Evolutionary conservation across 2,329 filamentous ascomycete genomes (phyloP), one percentile per base, ranked within the genome.

Genomic region (Fusarium tricinctum): DNA sequence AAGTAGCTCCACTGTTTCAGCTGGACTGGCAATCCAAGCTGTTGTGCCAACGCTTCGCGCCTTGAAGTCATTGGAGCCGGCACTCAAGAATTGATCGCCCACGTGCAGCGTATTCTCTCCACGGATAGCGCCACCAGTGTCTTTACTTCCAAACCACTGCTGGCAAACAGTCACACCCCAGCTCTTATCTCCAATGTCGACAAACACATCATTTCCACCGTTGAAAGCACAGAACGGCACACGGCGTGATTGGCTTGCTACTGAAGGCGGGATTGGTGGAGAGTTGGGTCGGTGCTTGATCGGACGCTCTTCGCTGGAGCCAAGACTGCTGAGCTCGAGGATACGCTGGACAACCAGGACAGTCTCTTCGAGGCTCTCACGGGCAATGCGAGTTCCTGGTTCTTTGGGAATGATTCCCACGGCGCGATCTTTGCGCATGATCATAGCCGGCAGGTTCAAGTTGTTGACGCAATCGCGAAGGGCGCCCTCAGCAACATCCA

Each of bases 201-300:
- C 94, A 80, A 99, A 99, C 42, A 98, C 94, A 78, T 99, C 96
- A 66, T 96, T 95, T 13, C 96, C 96, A 54, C 95, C 96, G 78
- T 99, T 99, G 84, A 99, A 99, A 22, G 96, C 96, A 77, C 96
- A 99, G 76, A 98, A 99, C 1, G 96, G 96, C 32, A 99, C 82
- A 23, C 76, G 71, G 8, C 75, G 73, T 26, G 73, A 72, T 70
- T 72, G 70, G 12, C 45, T 48, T 17, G 42, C 68, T 13, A 54
- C 68, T 12, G 60, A 55, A 6, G 64, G 57, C 6, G 64, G 67
- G 3, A 66, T 46, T 10, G 71, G 71, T 61, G 62, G 57, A 43
- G 64, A 69, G 56, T 59, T 55, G 20, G 58, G 47, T 23, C 68
- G 62, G 33, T 70, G 70, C 40, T 71, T 75, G 8, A 71, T 70